A percentile compares a stretch with the other conserved stretches of the same genome.
Evolutionary conservation across 2,329 filamentous ascomycete genomes (phyloP).

Genomic region (Epichloe sylvatica): DNA sequence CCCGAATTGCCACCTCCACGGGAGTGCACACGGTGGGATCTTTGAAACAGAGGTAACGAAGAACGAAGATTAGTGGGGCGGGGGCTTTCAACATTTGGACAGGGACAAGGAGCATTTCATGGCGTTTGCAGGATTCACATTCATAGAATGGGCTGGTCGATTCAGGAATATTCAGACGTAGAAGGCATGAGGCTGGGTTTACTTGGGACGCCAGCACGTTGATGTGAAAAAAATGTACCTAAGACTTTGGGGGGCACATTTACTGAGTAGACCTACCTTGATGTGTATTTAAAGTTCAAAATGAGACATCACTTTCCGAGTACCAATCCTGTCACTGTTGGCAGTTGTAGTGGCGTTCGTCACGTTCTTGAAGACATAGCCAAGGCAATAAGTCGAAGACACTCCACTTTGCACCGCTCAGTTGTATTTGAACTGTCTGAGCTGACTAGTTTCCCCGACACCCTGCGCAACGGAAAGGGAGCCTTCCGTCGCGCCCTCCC

Average conservation of each 20-base stretch:
- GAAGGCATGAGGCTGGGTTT: background rate
- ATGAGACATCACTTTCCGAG: too few species aligned
- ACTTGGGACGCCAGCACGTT: background rate
- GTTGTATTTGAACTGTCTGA: conserved; percentile 5
- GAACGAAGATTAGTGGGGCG: background rate
- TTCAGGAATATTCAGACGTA: background rate
- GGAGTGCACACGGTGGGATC: conserved; percentile 62
- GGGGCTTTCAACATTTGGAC: background rate
- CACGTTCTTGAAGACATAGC: background rate
- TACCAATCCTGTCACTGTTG: too few species aligned
- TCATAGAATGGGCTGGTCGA: background rate
- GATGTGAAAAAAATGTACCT: background rate
- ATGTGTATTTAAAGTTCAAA: too few species aligned
- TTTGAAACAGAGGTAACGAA: conserved; percentile 29
- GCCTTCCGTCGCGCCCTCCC: background rate
- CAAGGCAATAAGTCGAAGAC: background rate
- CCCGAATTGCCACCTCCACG: conserved; percentile 64
- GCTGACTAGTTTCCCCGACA: background rate
- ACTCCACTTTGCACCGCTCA: background rate
- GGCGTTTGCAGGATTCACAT: conserved; percentile 8
- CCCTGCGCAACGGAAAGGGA: background rate
- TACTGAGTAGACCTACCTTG: too few species aligned
- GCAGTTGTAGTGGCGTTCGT: too few species aligned
- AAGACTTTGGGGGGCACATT: too few species aligned
- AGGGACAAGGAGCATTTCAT: conserved; percentile 4